A percentile compares a stretch with the other conserved stretches of the same genome.
Evolutionary conservation across 176 grass and related monocot genomes (phyloP).

Genomic region (Saccharum spontaneum): DNA sequence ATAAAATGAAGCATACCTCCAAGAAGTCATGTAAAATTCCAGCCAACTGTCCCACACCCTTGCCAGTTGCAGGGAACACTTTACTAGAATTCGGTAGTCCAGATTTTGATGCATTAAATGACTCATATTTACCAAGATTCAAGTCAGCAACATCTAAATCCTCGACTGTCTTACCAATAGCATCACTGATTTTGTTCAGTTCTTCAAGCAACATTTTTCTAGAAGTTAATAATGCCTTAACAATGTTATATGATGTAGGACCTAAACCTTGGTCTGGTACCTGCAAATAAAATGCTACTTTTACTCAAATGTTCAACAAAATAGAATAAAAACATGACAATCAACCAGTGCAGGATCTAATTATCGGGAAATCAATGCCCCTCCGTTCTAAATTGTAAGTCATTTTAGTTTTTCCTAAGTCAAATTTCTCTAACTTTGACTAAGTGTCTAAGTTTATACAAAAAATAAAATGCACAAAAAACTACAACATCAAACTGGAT

Average conservation of each 20-base stretch:
- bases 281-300: conserved; percentile 53
- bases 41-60: conserved; percentile 80
- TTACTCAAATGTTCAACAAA: background rate
- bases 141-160: conserved; percentile 68
- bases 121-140: conserved; percentile 83
- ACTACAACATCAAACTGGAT: background rate
- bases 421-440: background rate
- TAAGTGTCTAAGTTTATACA: background rate
- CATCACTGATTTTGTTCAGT: conserved; percentile 68
- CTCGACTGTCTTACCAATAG: conserved; percentile 73
- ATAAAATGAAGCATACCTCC: conserved; percentile 57
- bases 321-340: background rate
- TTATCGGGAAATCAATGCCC: background rate
- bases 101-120: conserved; percentile 51
- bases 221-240: conserved; percentile 77
- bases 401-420: background rate
- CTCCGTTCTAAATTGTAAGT: background rate
- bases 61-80: conserved; percentile 57
- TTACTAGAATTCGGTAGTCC: conserved; percentile 43
- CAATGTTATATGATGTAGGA: conserved; percentile 64
- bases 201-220: conserved; percentile 82
- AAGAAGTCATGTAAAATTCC: conserved; percentile 91
- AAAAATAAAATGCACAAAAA: background rate
- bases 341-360: background rate
- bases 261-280: conserved; percentile 69